Evolutionary conservation across 495 filamentous ascomycete species (phyloP), one percentile per base, ranked within the genome.

Genomic region (Clavariopsis aquatica): DNA sequence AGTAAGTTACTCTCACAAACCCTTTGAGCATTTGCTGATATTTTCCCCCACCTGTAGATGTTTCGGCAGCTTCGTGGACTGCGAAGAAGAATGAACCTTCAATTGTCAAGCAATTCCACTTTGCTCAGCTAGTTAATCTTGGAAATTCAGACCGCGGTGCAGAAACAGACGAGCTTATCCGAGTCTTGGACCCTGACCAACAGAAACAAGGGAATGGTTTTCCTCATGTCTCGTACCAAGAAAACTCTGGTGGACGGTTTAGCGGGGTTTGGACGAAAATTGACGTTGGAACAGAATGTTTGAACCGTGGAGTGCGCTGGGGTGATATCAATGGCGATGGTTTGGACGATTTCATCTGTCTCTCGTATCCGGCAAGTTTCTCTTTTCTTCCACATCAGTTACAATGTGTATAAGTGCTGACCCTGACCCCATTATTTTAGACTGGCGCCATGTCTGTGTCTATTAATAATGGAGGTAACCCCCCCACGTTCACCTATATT

Each of bases 81-180:
- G 15, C 20, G 5, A n/a, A 49, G 7, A 23, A 49, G 17, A 7
- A 7, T n/a, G 22, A 49, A n/a, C 6, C 5, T 49, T 49, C 22
- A 7, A n/a, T 49, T 49, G 8, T 49, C 45, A 49, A 49, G 45
- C 15, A 49, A 7, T 19, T 49, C 22, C 47, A 51, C 47, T 51
- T 51, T 17, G 19, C 47, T 51, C 7, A 22, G 1, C 4, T 51
- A 3, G 47, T 51, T n/a, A 51, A 51, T 17, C 23, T 10, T 3
- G 47, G 47, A 23, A 2, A 17, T 17, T 1, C 5, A 3, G 8
- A 6, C 20, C 47, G 19, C 7, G 47, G 47, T 28, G 47, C 5
- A 3, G 19, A 22, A 23, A 51, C 47, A 23, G 47, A 51, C 19
- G 47, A 51, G 20, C n/a, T 51, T 4, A 51, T 51, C 26, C 6